Conservation (phyloP, 768 basidiomycete species). For the Tylopilus balloui region DNA sequence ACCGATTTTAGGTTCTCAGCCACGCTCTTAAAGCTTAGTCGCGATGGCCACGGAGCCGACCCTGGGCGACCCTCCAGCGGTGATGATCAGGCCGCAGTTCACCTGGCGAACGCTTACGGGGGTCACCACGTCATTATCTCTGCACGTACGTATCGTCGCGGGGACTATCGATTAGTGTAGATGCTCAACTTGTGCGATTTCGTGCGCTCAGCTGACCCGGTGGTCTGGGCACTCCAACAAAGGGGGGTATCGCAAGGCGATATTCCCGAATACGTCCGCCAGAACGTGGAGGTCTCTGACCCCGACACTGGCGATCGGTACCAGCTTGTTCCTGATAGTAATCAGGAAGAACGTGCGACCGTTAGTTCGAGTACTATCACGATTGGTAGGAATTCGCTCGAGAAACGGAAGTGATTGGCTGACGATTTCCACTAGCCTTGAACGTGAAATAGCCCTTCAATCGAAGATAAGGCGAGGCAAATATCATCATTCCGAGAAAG, state of each 20-base stretch:
- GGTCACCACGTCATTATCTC: constrained; percentile 3
- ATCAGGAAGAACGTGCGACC: neutral
- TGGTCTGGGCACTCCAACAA: neutral
- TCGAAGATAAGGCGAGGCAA: neutral
- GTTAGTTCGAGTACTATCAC: neutral
- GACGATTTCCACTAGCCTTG: constrained; percentile 1
- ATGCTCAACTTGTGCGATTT: neutral
- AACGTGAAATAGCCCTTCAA: neutral
- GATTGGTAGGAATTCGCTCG: constrained; percentile 2
- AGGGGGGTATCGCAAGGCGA: constrained; percentile 2
- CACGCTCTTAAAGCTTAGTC: neutral
- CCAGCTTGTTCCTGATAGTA: neutral
- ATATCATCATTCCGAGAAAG: neutral
- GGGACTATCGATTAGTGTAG: neutral
- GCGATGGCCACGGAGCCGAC: neutral
- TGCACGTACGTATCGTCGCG: neutral
- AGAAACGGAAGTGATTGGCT: neutral
- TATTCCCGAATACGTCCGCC: constrained; percentile 6
- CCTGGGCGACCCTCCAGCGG: neutral
- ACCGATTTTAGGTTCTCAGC: neutral
- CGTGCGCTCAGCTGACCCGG: neutral
- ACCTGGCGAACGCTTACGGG: neutral
- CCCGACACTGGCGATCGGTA: constrained; percentile 6
- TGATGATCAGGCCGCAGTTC: neutral
- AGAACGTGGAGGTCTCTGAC: constrained; percentile 3